Evolutionary conservation across 495 filamentous ascomycete species (phyloP).

Genomic region (Xylaria bambusicola): DNA sequence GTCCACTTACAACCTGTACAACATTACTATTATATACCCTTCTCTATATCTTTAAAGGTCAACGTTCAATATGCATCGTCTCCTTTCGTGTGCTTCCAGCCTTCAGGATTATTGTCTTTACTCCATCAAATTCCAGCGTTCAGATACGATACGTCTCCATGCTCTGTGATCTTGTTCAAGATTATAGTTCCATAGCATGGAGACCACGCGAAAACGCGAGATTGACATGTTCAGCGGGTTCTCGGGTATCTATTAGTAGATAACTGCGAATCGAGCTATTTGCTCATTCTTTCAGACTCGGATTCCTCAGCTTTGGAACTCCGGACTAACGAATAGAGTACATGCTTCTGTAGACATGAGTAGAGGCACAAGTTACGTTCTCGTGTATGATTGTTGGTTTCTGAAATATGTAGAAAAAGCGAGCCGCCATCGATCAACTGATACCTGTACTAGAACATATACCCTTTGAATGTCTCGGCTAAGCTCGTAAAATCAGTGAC

Average conservation of each 20-base stretch:
- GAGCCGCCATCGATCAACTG: too few relatives aligned
- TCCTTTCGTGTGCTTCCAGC: background rate
- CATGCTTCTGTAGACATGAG: conserved; percentile 32
- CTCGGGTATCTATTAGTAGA: conserved; percentile 20
- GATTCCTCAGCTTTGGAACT: conserved; percentile 52
- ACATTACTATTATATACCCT: conserved; percentile 44
- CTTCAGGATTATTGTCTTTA: background rate
- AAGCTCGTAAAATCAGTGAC: conserved; percentile 10
- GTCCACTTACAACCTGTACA: conserved; percentile 38
- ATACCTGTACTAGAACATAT: background rate
- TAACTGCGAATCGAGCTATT: conserved; percentile 24
- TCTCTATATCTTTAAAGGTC: conserved; percentile 40
- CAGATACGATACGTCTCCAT: conserved; percentile 57
- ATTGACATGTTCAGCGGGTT: conserved; percentile 38
- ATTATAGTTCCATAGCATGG: conserved; percentile 39
- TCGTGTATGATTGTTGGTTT: too few relatives aligned
- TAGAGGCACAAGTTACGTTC: too few relatives aligned
- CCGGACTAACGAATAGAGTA: conserved; percentile 59
- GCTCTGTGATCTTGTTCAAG: conserved; percentile 28
- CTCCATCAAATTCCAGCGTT: conserved; percentile 33
- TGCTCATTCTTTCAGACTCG: conserved; percentile 56
- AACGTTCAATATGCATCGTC: conserved; percentile 14
- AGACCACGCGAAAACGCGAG: conserved; percentile 54
- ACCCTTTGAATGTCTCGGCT: conserved; percentile 12
- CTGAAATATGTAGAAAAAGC: too few relatives aligned